Conservation (phyloP, 805 yeast species). For the Sugiyamaella qingdaonensis region DNA sequence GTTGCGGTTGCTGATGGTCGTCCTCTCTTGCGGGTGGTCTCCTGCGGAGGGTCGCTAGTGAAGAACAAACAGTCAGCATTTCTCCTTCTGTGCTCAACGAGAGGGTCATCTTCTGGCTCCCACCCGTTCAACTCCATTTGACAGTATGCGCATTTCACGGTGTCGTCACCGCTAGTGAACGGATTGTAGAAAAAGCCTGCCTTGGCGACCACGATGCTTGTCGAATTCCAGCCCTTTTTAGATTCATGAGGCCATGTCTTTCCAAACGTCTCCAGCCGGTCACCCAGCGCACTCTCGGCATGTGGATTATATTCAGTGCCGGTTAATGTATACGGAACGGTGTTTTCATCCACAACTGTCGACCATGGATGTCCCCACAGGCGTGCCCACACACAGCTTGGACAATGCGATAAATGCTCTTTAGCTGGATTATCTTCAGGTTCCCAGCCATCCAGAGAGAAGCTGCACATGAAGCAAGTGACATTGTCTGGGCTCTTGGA, state of each 20-base stretch:
- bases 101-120: conserved; percentile 63
- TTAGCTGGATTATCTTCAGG: conserved; percentile 44
- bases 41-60: conserved; percentile 15
- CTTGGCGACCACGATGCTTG: conserved; percentile 42
- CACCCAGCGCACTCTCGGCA: conserved; percentile 19
- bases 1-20: not conserved
- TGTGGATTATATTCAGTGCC: conserved; percentile 22
- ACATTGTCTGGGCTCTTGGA: conserved; percentile 45
- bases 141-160: conserved; percentile 62
- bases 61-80: conserved; percentile 43
- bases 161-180: conserved; percentile 44
- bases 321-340: not conserved
- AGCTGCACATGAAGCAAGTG: conserved; percentile 55
- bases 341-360: conserved; percentile 16
- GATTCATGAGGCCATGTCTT: conserved; percentile 43
- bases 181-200: conserved; percentile 67
- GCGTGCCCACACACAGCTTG: conserved; percentile 37
- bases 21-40: not conserved
- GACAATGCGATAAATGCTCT: conserved; percentile 42
- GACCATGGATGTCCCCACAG: conserved; percentile 24
- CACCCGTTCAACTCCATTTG: conserved; percentile 64
- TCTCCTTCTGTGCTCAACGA: conserved; percentile 50
- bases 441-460: conserved; percentile 58
- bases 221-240: conserved; percentile 38
- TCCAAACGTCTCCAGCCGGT: conserved; percentile 25